Base-by-base conservation (phyloP, 2,329 filamentous ascomycete species). In the Calonectria hongkongensis region DNA sequence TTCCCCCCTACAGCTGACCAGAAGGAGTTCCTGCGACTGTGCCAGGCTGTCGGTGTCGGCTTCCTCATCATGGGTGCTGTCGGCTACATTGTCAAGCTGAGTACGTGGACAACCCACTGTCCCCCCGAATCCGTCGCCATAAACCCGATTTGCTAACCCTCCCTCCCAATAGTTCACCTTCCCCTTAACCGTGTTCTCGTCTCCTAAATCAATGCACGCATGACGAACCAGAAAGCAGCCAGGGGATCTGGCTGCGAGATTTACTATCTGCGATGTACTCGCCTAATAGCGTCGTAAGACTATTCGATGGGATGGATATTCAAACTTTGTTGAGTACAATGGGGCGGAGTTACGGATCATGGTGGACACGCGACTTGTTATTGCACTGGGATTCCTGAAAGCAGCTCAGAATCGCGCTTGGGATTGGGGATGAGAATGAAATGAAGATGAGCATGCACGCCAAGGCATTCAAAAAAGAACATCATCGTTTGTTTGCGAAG, bases 1-100 rank as follows among this genome's bases (percentile, higher is more conserved):
- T 10, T 13, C 48, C 21, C 48, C 33, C 70, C 48, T 48, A 45
- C 66, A 86, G 85, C 85, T 69, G 85, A 87, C 67, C 81, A 83
- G 75, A 83, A 84, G 75, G 86, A 87, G 78, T 87, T 87, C 74
- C 79, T 86, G 67, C 84, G 84, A 76, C 83, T 87, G 70, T 86
- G 84, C 81, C 87, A 88, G 85, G 92, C 92, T 73, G 92, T 94
- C 74, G 92, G 92, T 71, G 89, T 93, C 75, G 92, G 92, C 72
- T 94, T 94, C 85, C 83, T 94, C 75, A 89, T 93, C 84, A 93
- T 93, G 92, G 92, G 92, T 74, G 90, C 91, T 60, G 92, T 93
- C 71, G 92, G 92, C 75, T 94, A 93, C 84, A 84, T 94, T 74
- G 91, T 94, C 82, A 93, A 94, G 88, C 88, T 94, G 81, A 92